A percentile compares a stretch with the other conserved stretches of the same genome.
Evolutionary conservation across 306 rosid genomes (phyloP).

Genomic region (Prunus mira): DNA sequence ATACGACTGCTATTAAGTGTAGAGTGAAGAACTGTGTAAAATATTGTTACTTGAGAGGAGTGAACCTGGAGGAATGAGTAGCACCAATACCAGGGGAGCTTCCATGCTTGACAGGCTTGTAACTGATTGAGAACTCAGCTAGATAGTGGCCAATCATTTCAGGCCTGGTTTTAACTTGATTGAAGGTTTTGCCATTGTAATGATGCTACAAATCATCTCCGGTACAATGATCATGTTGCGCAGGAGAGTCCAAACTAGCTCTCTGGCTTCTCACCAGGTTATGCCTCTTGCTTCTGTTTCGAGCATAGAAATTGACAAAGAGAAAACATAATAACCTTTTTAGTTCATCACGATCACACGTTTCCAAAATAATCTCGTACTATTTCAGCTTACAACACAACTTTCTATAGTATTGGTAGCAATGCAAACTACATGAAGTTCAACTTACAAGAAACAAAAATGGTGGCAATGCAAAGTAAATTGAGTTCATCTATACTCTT

Average conservation of each 20-base stretch:
- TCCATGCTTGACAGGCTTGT: slow-evolving; percentile 20
- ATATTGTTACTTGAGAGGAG: too few relatives aligned
- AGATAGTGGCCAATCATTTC: slow-evolving; percentile 49
- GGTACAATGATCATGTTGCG: slow-evolving; percentile 49
- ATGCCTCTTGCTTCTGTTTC: slow-evolving; percentile 36
- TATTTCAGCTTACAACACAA: background rate
- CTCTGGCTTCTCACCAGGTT: slow-evolving; percentile 37
- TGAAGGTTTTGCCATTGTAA: slow-evolving; percentile 48
- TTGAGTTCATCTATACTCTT: background rate
- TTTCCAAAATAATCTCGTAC: background rate
- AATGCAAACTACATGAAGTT: background rate
- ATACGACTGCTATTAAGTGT: too few relatives aligned
- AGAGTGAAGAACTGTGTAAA: too few relatives aligned
- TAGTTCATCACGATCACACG: background rate
- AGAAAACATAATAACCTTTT: background rate
- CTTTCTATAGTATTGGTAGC: background rate
- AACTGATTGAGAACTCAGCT: slow-evolving; percentile 36
- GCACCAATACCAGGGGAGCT: too few relatives aligned
- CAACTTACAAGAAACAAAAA: background rate
- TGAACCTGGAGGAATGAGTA: too few relatives aligned
- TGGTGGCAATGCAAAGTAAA: background rate
- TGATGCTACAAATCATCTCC: slow-evolving; percentile 46
- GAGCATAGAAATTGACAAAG: background rate
- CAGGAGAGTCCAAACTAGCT: slow-evolving; percentile 30
- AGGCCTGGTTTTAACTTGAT: slow-evolving; percentile 52